Conservation (phyloP, 2,329 filamentous ascomycete species). For the Raffaelea deltoideospora region DNA sequence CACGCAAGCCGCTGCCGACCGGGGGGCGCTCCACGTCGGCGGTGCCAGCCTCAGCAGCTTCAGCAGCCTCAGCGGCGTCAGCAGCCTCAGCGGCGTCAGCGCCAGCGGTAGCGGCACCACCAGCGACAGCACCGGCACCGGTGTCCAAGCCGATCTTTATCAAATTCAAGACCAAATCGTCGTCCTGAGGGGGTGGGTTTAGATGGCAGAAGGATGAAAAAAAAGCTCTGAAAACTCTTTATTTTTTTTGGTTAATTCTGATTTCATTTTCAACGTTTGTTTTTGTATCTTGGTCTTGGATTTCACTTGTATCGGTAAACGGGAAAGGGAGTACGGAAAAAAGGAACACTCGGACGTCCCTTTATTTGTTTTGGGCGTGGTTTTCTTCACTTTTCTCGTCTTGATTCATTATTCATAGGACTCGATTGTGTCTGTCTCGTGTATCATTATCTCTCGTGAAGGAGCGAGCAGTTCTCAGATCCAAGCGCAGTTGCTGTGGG, state of each 20-base stretch:
- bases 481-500: no score
- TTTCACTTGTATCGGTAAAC: no score
- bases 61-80: background rate
- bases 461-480: no score
- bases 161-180: conserved; percentile 10
- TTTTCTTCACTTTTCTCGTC: no score
- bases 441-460: no score
- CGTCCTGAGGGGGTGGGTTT: background rate
- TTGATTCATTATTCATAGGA: no score
- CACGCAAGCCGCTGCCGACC: conserved; percentile 9
- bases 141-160: conserved; percentile 7
- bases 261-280: background rate
- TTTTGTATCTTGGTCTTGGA: background rate
- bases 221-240: background rate
- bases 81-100: background rate
- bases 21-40: background rate
- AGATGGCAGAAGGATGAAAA: background rate
- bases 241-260: background rate
- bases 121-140: background rate
- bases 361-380: no score
- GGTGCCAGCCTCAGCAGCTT: background rate
- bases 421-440: no score
- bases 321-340: no score
- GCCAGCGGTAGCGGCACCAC: no score
- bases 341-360: no score